These are phyloP conservation scores for Paxillus ammoniavirescens DNA, from an alignment of 768 basidiomycete genomes.

Conservation along the genomic window DNA sequence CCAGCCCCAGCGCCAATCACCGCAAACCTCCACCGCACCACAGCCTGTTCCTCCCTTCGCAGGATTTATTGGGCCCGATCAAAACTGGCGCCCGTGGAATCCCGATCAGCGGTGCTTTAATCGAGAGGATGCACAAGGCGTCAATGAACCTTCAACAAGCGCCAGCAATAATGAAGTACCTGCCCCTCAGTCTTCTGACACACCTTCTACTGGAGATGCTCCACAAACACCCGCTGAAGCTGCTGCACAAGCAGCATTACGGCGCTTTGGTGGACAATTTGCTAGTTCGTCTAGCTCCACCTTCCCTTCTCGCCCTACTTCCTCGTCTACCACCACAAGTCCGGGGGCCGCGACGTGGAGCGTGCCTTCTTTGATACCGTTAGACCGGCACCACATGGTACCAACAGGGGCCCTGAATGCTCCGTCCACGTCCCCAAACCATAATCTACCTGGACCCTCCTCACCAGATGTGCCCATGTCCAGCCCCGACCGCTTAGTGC, in stretches of 20 bases:
- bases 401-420: neutral
- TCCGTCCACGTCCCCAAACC: neutral
- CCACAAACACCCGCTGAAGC: conserved; percentile 44
- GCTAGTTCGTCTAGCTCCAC: conserved; percentile 9
- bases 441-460: conserved; percentile 12
- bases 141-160: conserved; percentile 10
- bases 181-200: conserved; percentile 6
- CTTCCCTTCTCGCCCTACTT: conserved; percentile 2
- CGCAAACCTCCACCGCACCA: conserved; percentile 24
- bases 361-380: conserved; percentile 25
- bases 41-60: conserved; percentile 52
- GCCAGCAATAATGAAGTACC: neutral
- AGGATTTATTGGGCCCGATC: conserved; percentile 65
- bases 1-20: conserved; percentile 30
- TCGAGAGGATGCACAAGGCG: conserved; percentile 4
- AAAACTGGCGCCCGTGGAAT: conserved; percentile 67
- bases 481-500: neutral
- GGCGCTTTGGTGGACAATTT: conserved; percentile 36
- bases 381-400: conserved; percentile 11
- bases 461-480: neutral
- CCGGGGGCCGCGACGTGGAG: conserved; percentile 16
- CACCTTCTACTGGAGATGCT: conserved; percentile 1
- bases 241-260: conserved; percentile 67
- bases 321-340: conserved; percentile 1
- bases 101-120: conserved; percentile 34